Evolutionary conservation across 148 eudicot genomes (phyloP).

Genomic region (Rhododendron ferrugineum): DNA sequence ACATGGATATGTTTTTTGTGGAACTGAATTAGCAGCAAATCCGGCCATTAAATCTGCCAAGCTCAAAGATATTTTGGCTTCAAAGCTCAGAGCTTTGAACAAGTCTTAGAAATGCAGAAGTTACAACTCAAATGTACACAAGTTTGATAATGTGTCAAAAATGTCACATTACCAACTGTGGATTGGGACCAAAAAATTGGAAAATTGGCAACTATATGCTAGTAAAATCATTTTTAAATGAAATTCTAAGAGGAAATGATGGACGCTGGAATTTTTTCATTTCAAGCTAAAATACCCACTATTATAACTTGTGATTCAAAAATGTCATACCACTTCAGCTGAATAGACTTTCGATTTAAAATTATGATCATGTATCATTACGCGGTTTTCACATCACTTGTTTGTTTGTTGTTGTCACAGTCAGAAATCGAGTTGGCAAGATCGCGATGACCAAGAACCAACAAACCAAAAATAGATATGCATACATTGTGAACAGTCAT

Average conservation of each 20-base stretch:
- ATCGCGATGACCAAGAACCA: not conserved
- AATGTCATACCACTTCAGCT: not conserved
- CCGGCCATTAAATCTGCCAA: no score
- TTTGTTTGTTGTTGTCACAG: not conserved
- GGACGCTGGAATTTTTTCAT: not conserved
- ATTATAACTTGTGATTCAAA: not conserved
- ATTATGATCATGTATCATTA: not conserved
- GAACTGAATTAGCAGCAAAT: no score
- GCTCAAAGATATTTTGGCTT: no score
- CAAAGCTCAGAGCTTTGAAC: no score
- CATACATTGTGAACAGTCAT: not conserved
- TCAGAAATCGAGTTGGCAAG: not conserved
- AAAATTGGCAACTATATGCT: not conserved
- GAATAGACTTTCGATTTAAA: not conserved
- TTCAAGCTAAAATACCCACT: not conserved
- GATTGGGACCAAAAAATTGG: not conserved
- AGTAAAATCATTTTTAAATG: no score
- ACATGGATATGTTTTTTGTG: no score
- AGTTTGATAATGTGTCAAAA: not conserved
- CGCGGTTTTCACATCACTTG: not conserved
- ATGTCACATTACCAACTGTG: not conserved
- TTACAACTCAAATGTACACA: not conserved
- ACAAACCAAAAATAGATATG: not conserved
- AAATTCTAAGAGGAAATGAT: not conserved
- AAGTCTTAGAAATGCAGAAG: not conserved